Evolutionary conservation across 2,329 filamentous ascomycete genomes (phyloP).

Genomic region (Paecilomyces sp.): DNA sequence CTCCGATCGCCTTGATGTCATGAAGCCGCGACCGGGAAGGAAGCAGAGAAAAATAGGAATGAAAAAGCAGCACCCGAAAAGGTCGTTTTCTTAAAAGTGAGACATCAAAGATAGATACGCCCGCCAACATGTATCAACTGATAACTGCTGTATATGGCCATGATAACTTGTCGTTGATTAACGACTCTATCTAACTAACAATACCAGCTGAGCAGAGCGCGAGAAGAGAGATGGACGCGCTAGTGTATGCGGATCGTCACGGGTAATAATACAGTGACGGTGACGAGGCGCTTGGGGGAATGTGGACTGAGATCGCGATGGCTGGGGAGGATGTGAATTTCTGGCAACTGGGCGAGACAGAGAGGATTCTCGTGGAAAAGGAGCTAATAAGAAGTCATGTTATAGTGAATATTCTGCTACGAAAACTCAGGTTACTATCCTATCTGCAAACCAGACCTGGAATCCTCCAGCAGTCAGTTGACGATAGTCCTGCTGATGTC

Average conservation of each 20-base stretch:
- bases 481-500: background rate
- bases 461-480: background rate
- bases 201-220: background rate
- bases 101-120: too few species aligned
- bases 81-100: too few species aligned
- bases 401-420: background rate
- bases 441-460: background rate
- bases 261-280: conserved; percentile 5
- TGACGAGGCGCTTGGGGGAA: background rate
- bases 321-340: background rate
- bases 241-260: conserved; percentile 6
- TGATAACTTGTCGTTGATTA: too few species aligned
- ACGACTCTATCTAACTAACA: too few species aligned
- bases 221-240: background rate
- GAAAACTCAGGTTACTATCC: background rate
- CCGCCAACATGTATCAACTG: too few species aligned
- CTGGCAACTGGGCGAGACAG: background rate
- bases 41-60: background rate
- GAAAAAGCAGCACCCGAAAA: background rate
- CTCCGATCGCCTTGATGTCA: background rate
- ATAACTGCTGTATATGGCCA: too few species aligned
- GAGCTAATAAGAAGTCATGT: background rate
- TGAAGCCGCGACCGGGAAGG: background rate
- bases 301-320: background rate
- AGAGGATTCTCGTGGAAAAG: too few species aligned